Evolutionary conservation across 2,329 filamentous ascomycete genomes (phyloP).

Genomic region (Diaporthe australafricana): DNA sequence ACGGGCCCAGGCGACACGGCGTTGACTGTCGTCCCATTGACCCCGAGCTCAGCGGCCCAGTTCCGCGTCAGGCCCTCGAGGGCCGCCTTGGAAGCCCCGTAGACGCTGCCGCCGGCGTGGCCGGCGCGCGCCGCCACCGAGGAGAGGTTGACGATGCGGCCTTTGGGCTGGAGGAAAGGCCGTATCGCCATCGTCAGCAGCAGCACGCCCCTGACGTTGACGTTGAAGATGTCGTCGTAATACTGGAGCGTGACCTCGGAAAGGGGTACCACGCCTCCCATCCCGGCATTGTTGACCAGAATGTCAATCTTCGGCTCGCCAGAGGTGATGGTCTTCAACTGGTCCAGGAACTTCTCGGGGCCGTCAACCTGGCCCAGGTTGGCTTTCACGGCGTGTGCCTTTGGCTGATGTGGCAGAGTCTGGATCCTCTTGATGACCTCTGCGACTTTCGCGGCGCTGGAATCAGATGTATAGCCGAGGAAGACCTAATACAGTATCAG

Average conservation of each 20-base stretch:
- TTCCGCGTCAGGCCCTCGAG: slow-evolving; percentile 69
- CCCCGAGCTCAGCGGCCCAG: slow-evolving; percentile 69
- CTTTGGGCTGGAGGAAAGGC: slow-evolving; percentile 58
- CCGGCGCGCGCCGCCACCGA: slow-evolving; percentile 63
- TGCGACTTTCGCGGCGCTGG: slow-evolving; percentile 70
- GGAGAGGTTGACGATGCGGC: slow-evolving; percentile 69
- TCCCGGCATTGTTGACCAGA: slow-evolving; percentile 53
- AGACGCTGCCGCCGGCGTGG: slow-evolving; percentile 59
- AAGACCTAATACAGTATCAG: slow-evolving; percentile 48
- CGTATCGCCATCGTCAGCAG: slow-evolving; percentile 66
- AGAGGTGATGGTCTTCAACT: slow-evolving; percentile 38
- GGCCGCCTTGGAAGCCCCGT: slow-evolving; percentile 69
- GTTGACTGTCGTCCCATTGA: slow-evolving; percentile 69
- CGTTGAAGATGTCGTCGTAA: slow-evolving; percentile 65
- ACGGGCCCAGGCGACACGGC: slow-evolving; percentile 70
- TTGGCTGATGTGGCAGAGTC: slow-evolving; percentile 53
- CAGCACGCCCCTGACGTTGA: slow-evolving; percentile 68
- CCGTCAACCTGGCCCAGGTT: slow-evolving; percentile 43
- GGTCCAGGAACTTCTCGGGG: slow-evolving; percentile 38
- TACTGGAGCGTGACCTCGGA: slow-evolving; percentile 58
- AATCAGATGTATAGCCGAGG: slow-evolving; percentile 72
- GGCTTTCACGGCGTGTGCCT: slow-evolving; percentile 36
- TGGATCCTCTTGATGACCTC: slow-evolving; percentile 70
- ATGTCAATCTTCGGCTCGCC: slow-evolving; percentile 41
- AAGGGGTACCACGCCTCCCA: slow-evolving; percentile 48